These are phyloP conservation scores for Mycosphaerella sp. DNA, from an alignment of 2,329 filamentous ascomycete genomes.

Conservation along the genomic window DNA sequence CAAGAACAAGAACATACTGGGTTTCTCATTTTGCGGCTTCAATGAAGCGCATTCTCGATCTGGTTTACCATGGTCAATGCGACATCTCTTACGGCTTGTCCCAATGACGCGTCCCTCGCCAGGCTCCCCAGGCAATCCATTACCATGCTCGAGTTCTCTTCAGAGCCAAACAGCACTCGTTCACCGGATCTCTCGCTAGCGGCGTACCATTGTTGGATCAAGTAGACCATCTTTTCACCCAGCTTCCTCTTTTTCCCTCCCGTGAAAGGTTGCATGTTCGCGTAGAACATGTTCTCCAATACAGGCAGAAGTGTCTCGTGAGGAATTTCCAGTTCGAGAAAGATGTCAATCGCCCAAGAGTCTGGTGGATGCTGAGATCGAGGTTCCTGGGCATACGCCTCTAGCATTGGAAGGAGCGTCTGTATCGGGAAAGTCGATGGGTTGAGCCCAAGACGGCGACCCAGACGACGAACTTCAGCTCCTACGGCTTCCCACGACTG, in stretches of 20 bases:
- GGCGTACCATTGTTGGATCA: conserved; percentile 56
- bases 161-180: conserved; percentile 54
- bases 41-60: conserved; percentile 16
- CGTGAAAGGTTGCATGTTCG: conserved; percentile 59
- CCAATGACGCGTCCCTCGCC: conserved; percentile 23
- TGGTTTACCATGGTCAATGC: conserved; percentile 20
- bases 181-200: conserved; percentile 50
- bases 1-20: neutral
- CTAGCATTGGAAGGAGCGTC: conserved; percentile 50
- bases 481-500: conserved; percentile 67
- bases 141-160: conserved; percentile 49
- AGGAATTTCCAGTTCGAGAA: conserved; percentile 57
- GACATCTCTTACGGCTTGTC: conserved; percentile 17
- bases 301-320: conserved; percentile 57
- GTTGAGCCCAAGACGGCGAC: conserved; percentile 43
- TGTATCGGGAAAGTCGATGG: conserved; percentile 33
- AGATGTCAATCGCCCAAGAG: conserved; percentile 59
- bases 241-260: conserved; percentile 51
- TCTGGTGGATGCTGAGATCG: conserved; percentile 46
- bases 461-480: conserved; percentile 52
- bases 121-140: conserved; percentile 27
- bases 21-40: neutral
- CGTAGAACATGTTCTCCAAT: conserved; percentile 62
- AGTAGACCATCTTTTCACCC: conserved; percentile 56
- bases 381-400: conserved; percentile 49